Conservation (phyloP, 768 basidiomycete genomes). For the Tulasnella sp. region DNA sequence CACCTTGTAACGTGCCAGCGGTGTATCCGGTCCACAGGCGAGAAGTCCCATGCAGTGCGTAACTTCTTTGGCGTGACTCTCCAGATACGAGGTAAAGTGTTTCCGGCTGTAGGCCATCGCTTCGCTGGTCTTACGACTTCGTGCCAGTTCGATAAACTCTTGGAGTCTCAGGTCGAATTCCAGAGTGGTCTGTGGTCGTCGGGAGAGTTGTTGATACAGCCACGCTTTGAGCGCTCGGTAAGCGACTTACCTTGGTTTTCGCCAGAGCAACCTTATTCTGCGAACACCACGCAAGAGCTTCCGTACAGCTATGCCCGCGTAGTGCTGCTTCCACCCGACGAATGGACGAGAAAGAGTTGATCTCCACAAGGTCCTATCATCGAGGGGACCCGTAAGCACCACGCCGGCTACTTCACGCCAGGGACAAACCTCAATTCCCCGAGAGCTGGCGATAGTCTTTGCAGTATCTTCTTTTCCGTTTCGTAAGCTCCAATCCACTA, state of each 20-base stretch:
- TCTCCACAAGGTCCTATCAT: constrained; percentile 71
- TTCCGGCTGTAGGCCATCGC: constrained; percentile 83
- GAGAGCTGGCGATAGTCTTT: constrained; percentile 61
- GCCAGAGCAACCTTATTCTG: constrained; percentile 91
- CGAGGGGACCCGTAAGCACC: neutral
- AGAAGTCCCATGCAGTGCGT: constrained; percentile 68
- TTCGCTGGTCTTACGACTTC: constrained; percentile 53
- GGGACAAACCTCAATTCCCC: constrained; percentile 65
- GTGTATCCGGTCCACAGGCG: constrained; percentile 62
- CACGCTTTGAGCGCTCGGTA: neutral
- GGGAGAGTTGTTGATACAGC: neutral
- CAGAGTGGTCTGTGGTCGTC: constrained; percentile 63
- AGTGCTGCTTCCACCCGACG: constrained; percentile 78
- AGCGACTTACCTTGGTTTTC: constrained; percentile 68
- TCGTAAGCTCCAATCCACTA: constrained; percentile 87
- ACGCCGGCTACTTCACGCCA: neutral
- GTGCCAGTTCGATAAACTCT: constrained; percentile 88
- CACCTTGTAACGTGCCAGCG: constrained; percentile 75
- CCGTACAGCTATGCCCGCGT: constrained; percentile 63
- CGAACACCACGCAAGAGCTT: constrained; percentile 91
- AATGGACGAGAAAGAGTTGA: constrained; percentile 86
- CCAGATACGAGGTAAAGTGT: constrained; percentile 72
- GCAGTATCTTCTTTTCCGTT: constrained; percentile 74
- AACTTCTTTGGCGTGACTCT: constrained; percentile 71
- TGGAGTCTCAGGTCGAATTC: constrained; percentile 95